A percentile compares a stretch with the other conserved stretches of the same genome.
phyloP scores from a whole-genome alignment of 2,329 filamentous ascomycete species.

The Didymella glomerata region DNA sequence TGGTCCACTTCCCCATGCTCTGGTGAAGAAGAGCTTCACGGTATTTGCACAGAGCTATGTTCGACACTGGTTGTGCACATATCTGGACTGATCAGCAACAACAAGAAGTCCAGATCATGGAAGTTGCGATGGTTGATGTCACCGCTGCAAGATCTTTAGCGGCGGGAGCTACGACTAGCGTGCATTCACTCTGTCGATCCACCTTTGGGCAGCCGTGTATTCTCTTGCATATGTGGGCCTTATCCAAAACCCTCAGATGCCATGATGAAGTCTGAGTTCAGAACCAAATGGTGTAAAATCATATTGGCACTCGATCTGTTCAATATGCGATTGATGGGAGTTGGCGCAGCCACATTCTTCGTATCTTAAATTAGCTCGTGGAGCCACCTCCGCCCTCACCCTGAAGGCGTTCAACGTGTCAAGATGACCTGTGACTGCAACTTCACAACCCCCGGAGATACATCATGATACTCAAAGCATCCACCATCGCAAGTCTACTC shows the following conservation, averaged over 20 bases:
- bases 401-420: conserved; percentile 23
- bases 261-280: not conserved
- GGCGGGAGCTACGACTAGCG: conserved; percentile 17
- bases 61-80: not conserved
- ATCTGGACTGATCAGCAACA: not conserved
- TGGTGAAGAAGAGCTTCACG: not conserved
- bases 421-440: conserved; percentile 1
- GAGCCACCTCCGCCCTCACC: conserved; percentile 5
- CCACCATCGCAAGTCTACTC: conserved; percentile 13
- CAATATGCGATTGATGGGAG: not conserved
- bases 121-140: conserved; percentile 15
- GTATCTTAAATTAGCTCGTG: conserved; percentile 21
- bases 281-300: not conserved
- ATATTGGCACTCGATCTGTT: not conserved
- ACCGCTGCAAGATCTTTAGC: conserved; percentile 10
- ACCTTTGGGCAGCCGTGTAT: not conserved
- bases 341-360: conserved; percentile 8
- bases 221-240: not conserved
- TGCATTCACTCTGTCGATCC: not conserved
- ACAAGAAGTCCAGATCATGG: not conserved
- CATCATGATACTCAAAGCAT: conserved; percentile 29
- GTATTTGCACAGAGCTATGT: not conserved
- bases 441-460: not conserved
- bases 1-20: not conserved
- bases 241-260: no score